Evolutionary conservation across 1,284 basidiomycete species (phyloP).

Genomic region (Sanghuangporus weigelae): DNA sequence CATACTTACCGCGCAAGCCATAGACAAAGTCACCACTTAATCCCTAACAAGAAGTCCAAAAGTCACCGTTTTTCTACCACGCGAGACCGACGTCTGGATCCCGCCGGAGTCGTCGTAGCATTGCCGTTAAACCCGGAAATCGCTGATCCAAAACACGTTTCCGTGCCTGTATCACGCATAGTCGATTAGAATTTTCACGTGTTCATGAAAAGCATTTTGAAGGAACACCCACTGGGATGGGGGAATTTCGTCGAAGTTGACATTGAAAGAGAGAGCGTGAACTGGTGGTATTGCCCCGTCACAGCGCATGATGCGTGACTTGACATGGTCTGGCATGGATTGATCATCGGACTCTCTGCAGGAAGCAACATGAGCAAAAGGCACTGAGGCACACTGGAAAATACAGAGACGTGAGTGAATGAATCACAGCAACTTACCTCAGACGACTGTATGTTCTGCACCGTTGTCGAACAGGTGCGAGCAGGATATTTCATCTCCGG

Average conservation of each 20-base stretch:
- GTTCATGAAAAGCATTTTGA: neutral
- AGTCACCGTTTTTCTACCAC: neutral
- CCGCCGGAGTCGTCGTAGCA: neutral
- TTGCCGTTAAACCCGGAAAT: conserved; percentile 3
- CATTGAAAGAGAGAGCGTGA: conserved; percentile 38
- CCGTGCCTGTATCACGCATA: neutral
- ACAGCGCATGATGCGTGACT: conserved; percentile 26
- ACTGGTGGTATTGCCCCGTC: conserved; percentile 34
- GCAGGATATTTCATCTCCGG: conserved; percentile 32
- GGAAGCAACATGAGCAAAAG: conserved; percentile 46
- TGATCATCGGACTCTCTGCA: conserved; percentile 35
- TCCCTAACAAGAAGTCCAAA: neutral
- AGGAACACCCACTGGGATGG: neutral
- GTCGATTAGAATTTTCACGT: neutral
- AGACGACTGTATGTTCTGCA: conserved; percentile 44
- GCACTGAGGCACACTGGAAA: conserved; percentile 41
- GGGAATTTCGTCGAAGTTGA: conserved; percentile 29
- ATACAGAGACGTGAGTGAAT: neutral
- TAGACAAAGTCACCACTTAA: neutral
- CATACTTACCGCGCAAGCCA: conserved; percentile 16
- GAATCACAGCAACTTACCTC: conserved; percentile 31
- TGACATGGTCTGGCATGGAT: conserved; percentile 33
- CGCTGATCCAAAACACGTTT: conserved; percentile 3
- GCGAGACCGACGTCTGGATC: conserved; percentile 1
- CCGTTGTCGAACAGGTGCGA: conserved; percentile 40